Evolutionary conservation across 805 yeast genomes (phyloP), one percentile per base, ranked within the genome.

Genomic region (Cyberlindnera veronae): DNA sequence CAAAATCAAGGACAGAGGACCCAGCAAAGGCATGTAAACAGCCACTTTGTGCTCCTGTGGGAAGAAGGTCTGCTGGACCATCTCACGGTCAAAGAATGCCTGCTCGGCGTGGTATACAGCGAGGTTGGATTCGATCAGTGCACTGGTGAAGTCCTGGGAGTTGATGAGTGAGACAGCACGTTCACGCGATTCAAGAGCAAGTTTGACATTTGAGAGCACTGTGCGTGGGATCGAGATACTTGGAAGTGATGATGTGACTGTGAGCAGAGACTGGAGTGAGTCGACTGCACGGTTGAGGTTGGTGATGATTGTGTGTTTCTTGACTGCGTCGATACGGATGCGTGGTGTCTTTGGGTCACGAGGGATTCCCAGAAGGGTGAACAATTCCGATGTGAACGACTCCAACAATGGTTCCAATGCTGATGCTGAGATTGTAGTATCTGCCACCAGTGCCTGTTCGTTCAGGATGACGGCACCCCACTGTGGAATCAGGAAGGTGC

Each of bases 11-110:
- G 75, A 64, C 26, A 89, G 67, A 2, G 99, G 99, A 0, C 98
- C 98, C 26, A 90, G 60, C 32, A 91, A 66, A 0, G 99, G 99
- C 56, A 88, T 68, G 51, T 89, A 93, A 1, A 93, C 95, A 0
- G 99, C 98, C 55, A 93, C 71, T 60, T 87, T 90, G 58, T 91
- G 99, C 60, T 91, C 97, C 48, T 85, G 91, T 0, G 99, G 98
- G 69, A 90, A 88, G 61, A 85, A 89, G 41, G 84, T 87, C 58
- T 91, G 97, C 55, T 88, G 95, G 21, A 93, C 87, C 96, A 93
- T 91, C 60, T 84, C 90, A 52, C 86, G 85, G 51, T 91, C 95
- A 60, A 91, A 91, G 54, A 91, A 91, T 0, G 98, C 97, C 33
- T 68, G 68, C 45, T 76, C 79, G 29, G 66, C 57, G n/a, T 50